phyloP scores from a whole-genome alignment of 352 stramenopile genomes.

The Globisporangium takayamanum region DNA sequence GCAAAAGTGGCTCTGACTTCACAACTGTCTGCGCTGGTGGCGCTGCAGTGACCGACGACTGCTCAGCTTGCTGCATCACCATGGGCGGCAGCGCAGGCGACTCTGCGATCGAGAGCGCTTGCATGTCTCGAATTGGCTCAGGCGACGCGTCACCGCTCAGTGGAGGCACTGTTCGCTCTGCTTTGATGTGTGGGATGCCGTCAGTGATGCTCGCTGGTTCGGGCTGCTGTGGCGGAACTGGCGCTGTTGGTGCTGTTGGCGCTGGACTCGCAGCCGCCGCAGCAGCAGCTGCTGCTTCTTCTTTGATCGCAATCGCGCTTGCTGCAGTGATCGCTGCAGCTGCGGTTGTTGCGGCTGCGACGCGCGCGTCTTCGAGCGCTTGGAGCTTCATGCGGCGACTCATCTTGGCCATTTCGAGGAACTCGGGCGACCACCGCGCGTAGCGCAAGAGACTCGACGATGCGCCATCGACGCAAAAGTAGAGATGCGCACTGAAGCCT shows the following conservation, averaged over 20 bases:
- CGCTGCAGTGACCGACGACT: no score
- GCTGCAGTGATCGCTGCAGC: neutral
- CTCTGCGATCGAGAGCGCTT: constrained; percentile 18
- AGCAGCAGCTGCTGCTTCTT: no score
- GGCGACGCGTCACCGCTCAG: no score
- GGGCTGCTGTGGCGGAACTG: neutral
- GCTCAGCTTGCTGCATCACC: no score
- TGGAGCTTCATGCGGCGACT: constrained; percentile 16
- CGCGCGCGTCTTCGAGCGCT: constrained; percentile 5
- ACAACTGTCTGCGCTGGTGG: neutral
- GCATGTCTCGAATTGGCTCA: constrained; percentile 10
- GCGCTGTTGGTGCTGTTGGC: neutral
- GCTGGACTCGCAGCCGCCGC: no score
- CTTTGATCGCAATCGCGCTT: no score
- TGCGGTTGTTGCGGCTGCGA: neutral
- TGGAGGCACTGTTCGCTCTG: constrained; percentile 9
- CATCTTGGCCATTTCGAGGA: constrained; percentile 41
- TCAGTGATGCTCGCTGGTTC: neutral
- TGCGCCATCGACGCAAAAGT: constrained; percentile 54
- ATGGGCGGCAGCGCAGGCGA: constrained; percentile 5
- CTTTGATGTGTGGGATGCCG: constrained; percentile 11
- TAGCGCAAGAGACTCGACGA: constrained; percentile 35
- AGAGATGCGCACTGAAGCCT: constrained; percentile 29
- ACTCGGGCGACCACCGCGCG: constrained; percentile 33
- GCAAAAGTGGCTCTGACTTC: neutral